These are phyloP conservation scores for Wickerhamomyces sp. DNA, from an alignment of 1,139 yeast genomes.

Conservation along the genomic window DNA sequence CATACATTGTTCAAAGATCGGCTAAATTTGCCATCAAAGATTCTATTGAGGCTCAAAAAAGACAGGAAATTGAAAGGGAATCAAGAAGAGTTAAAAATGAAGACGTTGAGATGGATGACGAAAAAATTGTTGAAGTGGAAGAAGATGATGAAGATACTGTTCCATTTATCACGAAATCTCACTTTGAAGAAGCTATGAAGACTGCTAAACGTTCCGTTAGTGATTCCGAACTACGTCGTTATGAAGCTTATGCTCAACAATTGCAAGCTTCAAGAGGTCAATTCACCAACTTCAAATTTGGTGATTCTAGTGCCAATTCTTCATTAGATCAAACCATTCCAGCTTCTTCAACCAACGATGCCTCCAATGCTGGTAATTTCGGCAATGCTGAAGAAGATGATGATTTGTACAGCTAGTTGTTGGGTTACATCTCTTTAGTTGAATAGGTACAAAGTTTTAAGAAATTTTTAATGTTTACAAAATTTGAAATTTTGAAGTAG, in stretches of 20 bases:
- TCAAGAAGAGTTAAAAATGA: constrained; percentile 39
- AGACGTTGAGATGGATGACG: constrained; percentile 60
- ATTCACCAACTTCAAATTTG: constrained; percentile 69
- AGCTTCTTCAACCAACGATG: constrained; percentile 29
- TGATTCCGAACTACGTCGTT: constrained; percentile 96
- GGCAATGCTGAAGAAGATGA: constrained; percentile 87
- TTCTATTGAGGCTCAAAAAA: constrained; percentile 81
- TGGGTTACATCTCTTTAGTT: constrained; percentile 6
- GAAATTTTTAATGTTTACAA: too few relatives aligned
- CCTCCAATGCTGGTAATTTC: constrained; percentile 38
- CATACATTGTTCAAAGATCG: constrained; percentile 95
- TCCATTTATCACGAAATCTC: constrained; percentile 88
- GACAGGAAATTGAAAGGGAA: constrained; percentile 47
- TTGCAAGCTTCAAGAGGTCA: constrained; percentile 94
- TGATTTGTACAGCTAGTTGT: constrained; percentile 73
- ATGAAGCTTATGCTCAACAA: constrained; percentile 97
- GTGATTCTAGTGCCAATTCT: constrained; percentile 39
- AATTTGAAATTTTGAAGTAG: background rate
- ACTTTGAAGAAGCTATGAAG: constrained; percentile 99
- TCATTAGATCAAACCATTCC: constrained; percentile 35
- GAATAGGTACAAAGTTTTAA: background rate
- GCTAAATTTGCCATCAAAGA: constrained; percentile 99
- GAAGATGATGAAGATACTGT: constrained; percentile 56
- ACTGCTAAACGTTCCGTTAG: constrained; percentile 97
- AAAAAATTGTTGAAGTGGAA: constrained; percentile 44